Conservation (phyloP, 345 rosid genomes). For the Aurinia saxatilis region DNA sequence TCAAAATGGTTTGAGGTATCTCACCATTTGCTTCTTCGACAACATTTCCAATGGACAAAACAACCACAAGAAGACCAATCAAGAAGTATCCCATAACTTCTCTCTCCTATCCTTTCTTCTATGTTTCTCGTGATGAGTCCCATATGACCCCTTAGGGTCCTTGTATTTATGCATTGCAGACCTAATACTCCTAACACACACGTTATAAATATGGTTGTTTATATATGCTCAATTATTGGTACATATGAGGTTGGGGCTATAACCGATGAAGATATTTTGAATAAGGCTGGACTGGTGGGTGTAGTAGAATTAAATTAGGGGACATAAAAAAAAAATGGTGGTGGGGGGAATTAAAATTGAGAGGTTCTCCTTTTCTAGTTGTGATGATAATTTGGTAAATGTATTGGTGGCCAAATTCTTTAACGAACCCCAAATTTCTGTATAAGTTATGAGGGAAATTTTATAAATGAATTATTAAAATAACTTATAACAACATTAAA, state of each 20-base stretch:
- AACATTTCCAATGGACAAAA: slow-evolving; percentile 15
- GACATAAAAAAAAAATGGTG: no score
- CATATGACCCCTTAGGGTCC: neutral
- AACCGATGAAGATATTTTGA: neutral
- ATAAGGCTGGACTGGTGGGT: no score
- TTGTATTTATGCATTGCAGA: neutral
- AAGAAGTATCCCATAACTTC: slow-evolving; percentile 19
- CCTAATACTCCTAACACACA: neutral
- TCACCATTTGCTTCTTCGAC: slow-evolving; percentile 29
- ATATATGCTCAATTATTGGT: neutral
- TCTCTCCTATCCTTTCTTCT: neutral
- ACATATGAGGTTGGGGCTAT: neutral
- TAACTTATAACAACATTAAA: no score
- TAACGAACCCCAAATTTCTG: no score
- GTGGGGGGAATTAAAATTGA: no score
- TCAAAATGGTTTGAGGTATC: slow-evolving; percentile 14
- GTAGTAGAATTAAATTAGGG: no score
- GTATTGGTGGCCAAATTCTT: no score
- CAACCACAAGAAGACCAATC: slow-evolving; percentile 9
- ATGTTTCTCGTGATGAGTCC: neutral
- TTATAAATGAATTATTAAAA: no score
- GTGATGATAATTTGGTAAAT: no score
- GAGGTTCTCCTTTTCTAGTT: no score
- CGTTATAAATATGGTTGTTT: neutral
- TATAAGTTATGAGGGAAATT: no score